Evolutionary conservation across 768 basidiomycete genomes (phyloP), one percentile per base, ranked within the genome.

Genomic region (Gyrodon lividus): DNA sequence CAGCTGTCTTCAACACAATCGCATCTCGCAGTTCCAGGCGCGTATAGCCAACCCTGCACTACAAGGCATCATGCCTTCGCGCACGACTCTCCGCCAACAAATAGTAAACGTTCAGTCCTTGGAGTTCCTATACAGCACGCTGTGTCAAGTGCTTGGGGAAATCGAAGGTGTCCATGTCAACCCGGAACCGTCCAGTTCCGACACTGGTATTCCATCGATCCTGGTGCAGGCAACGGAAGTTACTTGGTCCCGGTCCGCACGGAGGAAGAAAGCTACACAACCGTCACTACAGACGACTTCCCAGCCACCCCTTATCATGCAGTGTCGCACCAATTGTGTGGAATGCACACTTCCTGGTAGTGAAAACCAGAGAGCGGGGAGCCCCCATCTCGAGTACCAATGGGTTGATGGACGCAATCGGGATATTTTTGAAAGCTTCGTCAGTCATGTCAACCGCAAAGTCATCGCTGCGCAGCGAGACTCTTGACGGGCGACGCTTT

Each of bases 221-320:
- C 45, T 72, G 12, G 67, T 76, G 14, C 54, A 34, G 8, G 71
- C 69, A 12, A 41, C 54, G 6, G 57, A 64, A n/a, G 71, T 85
- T 51, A 82, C 82, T 1, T 90, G 89, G 89, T 84, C 87, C 0
- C 77, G 89, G 10, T 74, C 77, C 8, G 87, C 83, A 2, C 74
- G 87, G 16, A 70, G 84, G 59, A 77, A 75, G 59, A 74, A 74
- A 55, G 62, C 58, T 9, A 38, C 51, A 50, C 16, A 45, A 30
- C 44, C 39, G 19, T 31, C 16, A 19, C 20, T 10, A 6, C 51
- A 31, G 22, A 13, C 14, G 16, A 31, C 48, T 2, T 33, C n/a
- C 16, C 42, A 51, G 17, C 39, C 37, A 4, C 14, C 54, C 19
- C 48, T 59, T 12, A 55, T 58, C 10, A 61, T 64, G 54, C 49